Evolutionary conservation across 352 stramenopile species (phyloP).

Genomic region (Phytophthora sansomeana): DNA sequence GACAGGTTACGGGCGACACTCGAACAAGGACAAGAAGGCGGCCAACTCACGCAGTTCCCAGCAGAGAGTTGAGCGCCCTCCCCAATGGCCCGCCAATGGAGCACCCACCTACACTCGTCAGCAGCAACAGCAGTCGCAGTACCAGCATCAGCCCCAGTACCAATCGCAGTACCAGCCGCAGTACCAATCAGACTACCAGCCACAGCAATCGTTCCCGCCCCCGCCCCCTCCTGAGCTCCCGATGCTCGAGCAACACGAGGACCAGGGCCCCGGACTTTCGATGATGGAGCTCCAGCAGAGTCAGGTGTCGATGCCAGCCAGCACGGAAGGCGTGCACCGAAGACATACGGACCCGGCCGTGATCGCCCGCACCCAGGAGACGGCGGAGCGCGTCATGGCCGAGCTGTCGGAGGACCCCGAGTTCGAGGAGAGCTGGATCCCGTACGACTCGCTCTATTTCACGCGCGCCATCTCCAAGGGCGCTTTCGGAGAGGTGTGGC

Average conservation of each 20-base stretch:
- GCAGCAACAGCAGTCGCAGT: constrained; percentile 29
- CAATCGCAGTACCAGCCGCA: constrained; percentile 23
- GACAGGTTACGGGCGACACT: constrained; percentile 24
- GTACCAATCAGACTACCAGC: constrained; percentile 12
- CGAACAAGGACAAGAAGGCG: constrained; percentile 24
- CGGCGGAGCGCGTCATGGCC: constrained; percentile 61
- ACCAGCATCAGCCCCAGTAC: constrained; percentile 16
- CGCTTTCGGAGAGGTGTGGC: constrained; percentile 85
- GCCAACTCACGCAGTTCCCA: constrained; percentile 2
- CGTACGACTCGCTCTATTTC: constrained; percentile 80
- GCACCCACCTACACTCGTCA: constrained; percentile 40
- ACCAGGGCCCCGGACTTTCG: constrained; percentile 31
- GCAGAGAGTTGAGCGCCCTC: constrained; percentile 28
- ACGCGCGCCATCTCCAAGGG: constrained; percentile 79
- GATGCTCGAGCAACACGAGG: constrained; percentile 37
- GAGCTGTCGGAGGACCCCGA: constrained; percentile 67
- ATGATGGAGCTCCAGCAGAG: constrained; percentile 45
- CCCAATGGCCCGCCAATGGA: constrained; percentile 38
- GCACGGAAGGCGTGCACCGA: constrained; percentile 29
- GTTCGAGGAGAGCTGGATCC: constrained; percentile 61
- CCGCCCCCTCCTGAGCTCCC: constrained; percentile 35
- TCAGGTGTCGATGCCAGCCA: constrained; percentile 19
- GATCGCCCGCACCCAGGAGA: constrained; percentile 44
- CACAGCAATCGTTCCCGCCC: constrained; percentile 31
- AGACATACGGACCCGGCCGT: constrained; percentile 36